phyloP scores from a whole-genome alignment of 2,329 filamentous ascomycete genomes.

The Fusarium siculi region DNA sequence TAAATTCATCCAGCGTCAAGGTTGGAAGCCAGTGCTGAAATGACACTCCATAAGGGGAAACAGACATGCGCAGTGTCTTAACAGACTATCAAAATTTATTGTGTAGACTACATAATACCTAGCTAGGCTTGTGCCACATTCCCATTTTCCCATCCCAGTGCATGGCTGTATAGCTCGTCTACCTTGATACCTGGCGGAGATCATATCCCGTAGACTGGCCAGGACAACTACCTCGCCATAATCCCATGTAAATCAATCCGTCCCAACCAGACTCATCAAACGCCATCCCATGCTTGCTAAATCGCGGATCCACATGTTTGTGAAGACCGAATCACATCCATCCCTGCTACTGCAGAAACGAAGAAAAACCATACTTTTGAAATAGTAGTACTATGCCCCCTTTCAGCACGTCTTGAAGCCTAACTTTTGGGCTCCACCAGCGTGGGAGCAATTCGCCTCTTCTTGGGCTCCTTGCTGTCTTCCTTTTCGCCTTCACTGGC shows the following conservation, averaged over 20 bases:
- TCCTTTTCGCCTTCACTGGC: slow-evolving; percentile 65
- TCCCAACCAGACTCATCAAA: slow-evolving; percentile 39
- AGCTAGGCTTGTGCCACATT: slow-evolving; percentile 14
- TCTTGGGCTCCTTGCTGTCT: slow-evolving; percentile 69
- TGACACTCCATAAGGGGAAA: slow-evolving; percentile 17
- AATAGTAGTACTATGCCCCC: neutral
- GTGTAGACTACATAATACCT: slow-evolving; percentile 29
- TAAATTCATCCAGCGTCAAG: slow-evolving; percentile 66
- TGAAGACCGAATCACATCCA: slow-evolving; percentile 18
- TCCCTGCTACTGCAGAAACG: slow-evolving; percentile 5
- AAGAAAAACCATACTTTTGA: slow-evolving; percentile 31
- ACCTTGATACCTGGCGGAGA: slow-evolving; percentile 14
- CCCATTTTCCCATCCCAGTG: slow-evolving; percentile 5
- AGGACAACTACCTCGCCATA: slow-evolving; percentile 1
- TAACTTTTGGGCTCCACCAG: slow-evolving; percentile 55
- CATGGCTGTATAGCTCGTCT: slow-evolving; percentile 29
- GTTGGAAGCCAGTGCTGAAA: slow-evolving; percentile 64
- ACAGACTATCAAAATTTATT: slow-evolving; percentile 17
- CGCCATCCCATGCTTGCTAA: slow-evolving; percentile 47
- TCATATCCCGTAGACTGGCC: slow-evolving; percentile 7
- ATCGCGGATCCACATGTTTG: slow-evolving; percentile 25
- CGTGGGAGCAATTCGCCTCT: slow-evolving; percentile 76
- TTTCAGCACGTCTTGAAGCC: neutral
- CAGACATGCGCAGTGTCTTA: neutral
- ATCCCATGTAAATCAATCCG: slow-evolving; percentile 14